Base-by-base conservation (phyloP, 2,329 filamentous ascomycete species). In the Beauveria varroae region DNA sequence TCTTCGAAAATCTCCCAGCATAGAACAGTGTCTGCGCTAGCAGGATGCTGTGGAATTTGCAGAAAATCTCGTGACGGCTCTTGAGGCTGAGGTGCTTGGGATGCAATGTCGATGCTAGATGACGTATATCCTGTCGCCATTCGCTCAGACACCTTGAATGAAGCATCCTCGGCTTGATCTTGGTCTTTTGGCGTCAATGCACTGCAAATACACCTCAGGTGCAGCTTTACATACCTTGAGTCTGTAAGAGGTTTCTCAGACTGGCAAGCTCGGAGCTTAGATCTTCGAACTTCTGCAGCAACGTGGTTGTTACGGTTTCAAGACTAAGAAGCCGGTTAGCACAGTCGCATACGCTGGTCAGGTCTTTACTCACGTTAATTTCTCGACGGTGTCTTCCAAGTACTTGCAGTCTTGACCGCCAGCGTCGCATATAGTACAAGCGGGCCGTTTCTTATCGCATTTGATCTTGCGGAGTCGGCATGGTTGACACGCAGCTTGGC, bases 21-120 rank as follows among this genome's bases (percentile, higher is more conserved):
- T 8, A 67, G 58, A 14, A 67, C 63, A 16, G 62, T 63, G 26
- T 67, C 64, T 24, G 64, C 64, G 30, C 62, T 65, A 6, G 64
- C 65, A n/a, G 59, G 61, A 24, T 66, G 64, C 22, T 65, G 64
- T 9, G 64, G 65, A 22, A 66, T 67, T 43, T 65, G 63, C 3
- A 67, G 57, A 47, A 66, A 67, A 52, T 66, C 64, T 47, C 65
- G 40, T 1, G 65, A 66, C 5, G 64, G 43, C 50, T 66, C 65
- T 1, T 57, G 26, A 12, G 61, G 49, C 16, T 61, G 47, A 22
- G 55, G 12, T n/a, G 34, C 18, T 37, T 59, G 57, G 8, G 47
- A 4, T 34, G 46, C 12, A 28, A 50, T 9, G 12, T 30, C 20
- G 14, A 40, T 28, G 18, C 28, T 30, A 8, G 57, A 22, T 37